Base-by-base conservation (phyloP, 1,284 basidiomycete species). In the Coniferiporia sulphurascens region DNA sequence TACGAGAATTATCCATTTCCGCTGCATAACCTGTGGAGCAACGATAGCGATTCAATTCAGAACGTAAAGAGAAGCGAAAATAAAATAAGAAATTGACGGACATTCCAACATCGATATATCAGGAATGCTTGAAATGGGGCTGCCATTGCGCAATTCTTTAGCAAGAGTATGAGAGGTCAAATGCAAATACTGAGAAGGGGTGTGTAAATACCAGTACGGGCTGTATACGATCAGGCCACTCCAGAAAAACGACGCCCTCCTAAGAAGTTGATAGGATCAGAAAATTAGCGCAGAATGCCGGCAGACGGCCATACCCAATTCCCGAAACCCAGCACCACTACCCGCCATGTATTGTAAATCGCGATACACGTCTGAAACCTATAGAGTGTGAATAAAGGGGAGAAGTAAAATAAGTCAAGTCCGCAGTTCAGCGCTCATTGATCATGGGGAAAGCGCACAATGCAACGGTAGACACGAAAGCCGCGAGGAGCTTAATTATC, bases 31-130 rank as follows among this genome's bases (percentile, higher is more conserved):
- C 70, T 71, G 45, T 4, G 35, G 19, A 17, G 13, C 12, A 3
- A 35, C 13, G n/a, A 21, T n/a, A 12, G 34, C n/a, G 36, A 44
- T 27, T 21, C 17, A 15, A 10, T 17, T 36, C 22, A 27, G 12
- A 36, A 15, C 22, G 12, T 6, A 21, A 51, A 36, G 38, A 3
- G 21, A 46, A 36, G 27, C 27, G 27, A 27, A 27, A 27, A 27
- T 27, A 27, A 27, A 3, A 27, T 27, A 27, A 27, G 27, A 27
- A 5, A 44, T 36, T 35, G 34, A 17, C 36, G 19, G 48, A 56
- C 71, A 34, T 55, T 65, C 68, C 68, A 71, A 62, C 71, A 72
- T 17, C 71, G 62, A 68, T 68, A 71, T 34, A 71, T 71, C 4
- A 71, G 60, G 54, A 71, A 72, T 0, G 63, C 64, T 61, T 72